A percentile compares a stretch with the other conserved stretches of the same genome.
Conservation (phyloP, 1,284 basidiomycete species). For the Austropuccinia psidii region DNA sequence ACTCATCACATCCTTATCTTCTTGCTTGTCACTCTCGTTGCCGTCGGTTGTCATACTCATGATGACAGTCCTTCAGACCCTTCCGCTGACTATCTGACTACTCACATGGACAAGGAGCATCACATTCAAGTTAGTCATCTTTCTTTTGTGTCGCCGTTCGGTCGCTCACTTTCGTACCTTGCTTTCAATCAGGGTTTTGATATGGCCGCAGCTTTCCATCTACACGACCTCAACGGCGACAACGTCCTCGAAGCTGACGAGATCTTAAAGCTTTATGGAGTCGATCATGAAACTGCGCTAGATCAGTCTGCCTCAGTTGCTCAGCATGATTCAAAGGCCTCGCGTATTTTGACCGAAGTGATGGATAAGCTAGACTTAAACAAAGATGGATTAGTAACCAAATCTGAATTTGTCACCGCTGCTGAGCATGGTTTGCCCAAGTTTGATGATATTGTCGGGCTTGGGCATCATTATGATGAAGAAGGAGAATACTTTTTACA, state of each 20-base stretch:
- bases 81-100: constrained; percentile 43
- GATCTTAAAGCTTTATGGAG: constrained; percentile 74
- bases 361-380: constrained; percentile 68
- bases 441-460: constrained; percentile 59
- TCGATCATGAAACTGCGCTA: constrained; percentile 87
- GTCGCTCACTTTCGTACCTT: neutral
- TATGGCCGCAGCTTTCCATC: constrained; percentile 55
- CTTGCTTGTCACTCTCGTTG: neutral
- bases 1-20: neutral
- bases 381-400: constrained; percentile 66
- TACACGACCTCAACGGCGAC: constrained; percentile 82
- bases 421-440: constrained; percentile 72
- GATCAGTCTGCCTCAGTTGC: constrained; percentile 69
- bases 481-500: constrained; percentile 52
- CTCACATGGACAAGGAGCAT: constrained; percentile 48
- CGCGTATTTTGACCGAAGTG: constrained; percentile 68
- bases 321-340: constrained; percentile 75
- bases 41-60: constrained; percentile 1
- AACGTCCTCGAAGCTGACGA: constrained; percentile 47
- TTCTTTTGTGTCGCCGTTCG: neutral
- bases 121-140: constrained; percentile 42
- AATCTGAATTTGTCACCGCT: constrained; percentile 69
- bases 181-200: constrained; percentile 43
- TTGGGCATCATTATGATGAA: constrained; percentile 91
- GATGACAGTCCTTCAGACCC: neutral